Percentiles rank a stretch among this genome's conserved stretches.
Conservation (phyloP, 2,329 filamentous ascomycete species). For the Atkinsonella hypoxylon region DNA sequence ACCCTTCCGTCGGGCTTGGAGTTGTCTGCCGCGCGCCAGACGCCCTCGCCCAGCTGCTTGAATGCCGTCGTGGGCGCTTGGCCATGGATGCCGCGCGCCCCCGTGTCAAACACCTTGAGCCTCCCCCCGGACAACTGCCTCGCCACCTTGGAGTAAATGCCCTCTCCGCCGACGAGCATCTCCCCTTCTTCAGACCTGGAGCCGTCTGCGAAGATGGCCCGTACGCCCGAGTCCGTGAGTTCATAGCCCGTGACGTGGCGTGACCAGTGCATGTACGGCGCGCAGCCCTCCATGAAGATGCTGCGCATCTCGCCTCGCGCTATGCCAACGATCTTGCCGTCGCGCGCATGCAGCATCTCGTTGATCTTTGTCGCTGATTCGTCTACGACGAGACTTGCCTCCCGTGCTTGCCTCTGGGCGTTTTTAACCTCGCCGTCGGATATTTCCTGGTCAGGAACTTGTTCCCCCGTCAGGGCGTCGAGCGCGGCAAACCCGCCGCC, state of each 20-base stretch:
- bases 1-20: conserved; percentile 32
- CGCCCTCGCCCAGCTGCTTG: conserved; percentile 49
- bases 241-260: conserved; percentile 48
- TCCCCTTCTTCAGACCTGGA: conserved; percentile 44
- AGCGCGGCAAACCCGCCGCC: conserved; percentile 38
- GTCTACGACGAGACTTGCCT: no score
- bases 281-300: conserved; percentile 44
- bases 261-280: conserved; percentile 41
- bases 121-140: conserved; percentile 45
- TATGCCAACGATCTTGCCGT: conserved; percentile 48
- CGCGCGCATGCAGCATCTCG: conserved; percentile 35
- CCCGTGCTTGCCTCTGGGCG: no score
- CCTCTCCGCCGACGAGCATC: conserved; percentile 50
- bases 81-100: conserved; percentile 52
- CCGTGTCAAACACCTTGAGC: conserved; percentile 51
- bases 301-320: conserved; percentile 50
- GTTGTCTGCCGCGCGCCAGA: conserved; percentile 42
- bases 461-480: conserved; percentile 41
- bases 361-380: not conserved
- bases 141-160: conserved; percentile 48
- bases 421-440: not conserved
- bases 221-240: conserved; percentile 39
- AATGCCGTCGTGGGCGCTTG: conserved; percentile 51
- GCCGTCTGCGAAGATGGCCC: conserved; percentile 47
- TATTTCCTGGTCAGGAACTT: conserved; percentile 15